Evolutionary conservation across 768 basidiomycete species (phyloP), one percentile per base, ranked within the genome.

Genomic region (Hypholoma fasciculare): DNA sequence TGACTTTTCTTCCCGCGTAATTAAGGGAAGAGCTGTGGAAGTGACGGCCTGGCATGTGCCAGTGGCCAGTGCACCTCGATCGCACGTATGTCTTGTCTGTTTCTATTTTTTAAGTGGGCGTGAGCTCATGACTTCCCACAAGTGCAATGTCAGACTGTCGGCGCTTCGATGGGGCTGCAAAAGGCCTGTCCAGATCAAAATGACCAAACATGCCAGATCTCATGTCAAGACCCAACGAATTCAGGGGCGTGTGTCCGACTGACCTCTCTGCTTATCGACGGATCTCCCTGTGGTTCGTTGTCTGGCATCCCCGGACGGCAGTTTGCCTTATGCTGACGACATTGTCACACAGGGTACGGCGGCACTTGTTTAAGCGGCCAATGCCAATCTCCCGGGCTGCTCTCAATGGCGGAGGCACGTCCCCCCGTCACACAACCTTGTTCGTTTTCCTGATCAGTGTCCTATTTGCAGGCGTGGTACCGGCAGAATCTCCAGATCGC

Each of bases 21-120:
- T 47, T 36, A 59, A 86, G 86, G 89, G 36, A 76, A 81, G 69
- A 79, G 79, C 56, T 94, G 93, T 67, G 92, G 92, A 6, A 58
- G 67, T 34, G 74, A 76, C 58, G 82, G 82, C 39, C 72, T 94
- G 37, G 81, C 82, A 23, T 94, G 93, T 70, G 92, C 92, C 0
- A 84, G 81, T 63, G 92, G 93, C 7, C 73, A 78, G 30, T 96
- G 93, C 72, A 94, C 92, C 27, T 91, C 89, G 7, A 68, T 87
- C 17, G 76, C 83, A 59, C 70, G 87, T 90, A 66, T 63, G 87
- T 80, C 36, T 63, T 40, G 56, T 56, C 43, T 57, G 58, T 52
- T 57, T 23, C 56, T 54, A 42, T 49, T 20, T 49, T 20, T 54
- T 36, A 34, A 26, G 34, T 37, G 30, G 17, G 19, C 46, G 40